phyloP scores from a whole-genome alignment of 2,329 filamentous ascomycete genomes.

The Boeremia lycopersici region DNA sequence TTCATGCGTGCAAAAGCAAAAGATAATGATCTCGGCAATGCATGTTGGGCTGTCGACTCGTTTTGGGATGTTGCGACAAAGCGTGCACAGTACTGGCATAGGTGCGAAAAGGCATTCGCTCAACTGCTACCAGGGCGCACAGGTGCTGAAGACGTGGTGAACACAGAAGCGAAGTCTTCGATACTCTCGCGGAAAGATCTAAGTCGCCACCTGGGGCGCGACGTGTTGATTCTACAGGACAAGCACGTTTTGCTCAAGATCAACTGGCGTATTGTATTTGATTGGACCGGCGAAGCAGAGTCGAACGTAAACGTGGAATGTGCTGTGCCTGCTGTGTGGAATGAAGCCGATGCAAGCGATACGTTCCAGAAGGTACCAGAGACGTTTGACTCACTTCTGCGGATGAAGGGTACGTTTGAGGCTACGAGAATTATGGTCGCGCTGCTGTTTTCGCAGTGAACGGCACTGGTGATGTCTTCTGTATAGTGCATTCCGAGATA shows the following conservation, averaged over 20 bases:
- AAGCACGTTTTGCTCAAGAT: constrained; percentile 57
- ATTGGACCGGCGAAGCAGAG: constrained; percentile 75
- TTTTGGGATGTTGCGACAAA: constrained; percentile 68
- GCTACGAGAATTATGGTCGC: constrained; percentile 66
- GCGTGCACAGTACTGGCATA: constrained; percentile 68
- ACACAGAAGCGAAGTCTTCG: constrained; percentile 15
- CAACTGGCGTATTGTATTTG: constrained; percentile 69
- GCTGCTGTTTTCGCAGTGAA: constrained; percentile 53
- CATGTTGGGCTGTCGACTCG: constrained; percentile 71
- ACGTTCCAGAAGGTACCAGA: constrained; percentile 63
- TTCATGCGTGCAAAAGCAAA: constrained; percentile 54
- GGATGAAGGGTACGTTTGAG: constrained; percentile 59
- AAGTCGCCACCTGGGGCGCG: constrained; percentile 51
- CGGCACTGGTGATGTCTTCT: neutral
- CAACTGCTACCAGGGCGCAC: constrained; percentile 27
- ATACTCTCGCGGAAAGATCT: constrained; percentile 54
- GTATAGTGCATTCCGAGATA: constrained; percentile 4
- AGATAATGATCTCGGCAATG: constrained; percentile 61
- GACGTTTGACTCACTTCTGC: constrained; percentile 66
- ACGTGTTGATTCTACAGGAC: constrained; percentile 39
- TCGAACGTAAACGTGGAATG: constrained; percentile 62
- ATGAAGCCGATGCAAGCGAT: constrained; percentile 62
- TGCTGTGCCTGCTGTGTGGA: constrained; percentile 67
- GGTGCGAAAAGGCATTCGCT: constrained; percentile 57
- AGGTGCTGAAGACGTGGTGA: constrained; percentile 23